These are phyloP conservation scores for Trichoderma sp. DNA, from an alignment of 2,329 filamentous ascomycete species.

Conservation along the genomic window DNA sequence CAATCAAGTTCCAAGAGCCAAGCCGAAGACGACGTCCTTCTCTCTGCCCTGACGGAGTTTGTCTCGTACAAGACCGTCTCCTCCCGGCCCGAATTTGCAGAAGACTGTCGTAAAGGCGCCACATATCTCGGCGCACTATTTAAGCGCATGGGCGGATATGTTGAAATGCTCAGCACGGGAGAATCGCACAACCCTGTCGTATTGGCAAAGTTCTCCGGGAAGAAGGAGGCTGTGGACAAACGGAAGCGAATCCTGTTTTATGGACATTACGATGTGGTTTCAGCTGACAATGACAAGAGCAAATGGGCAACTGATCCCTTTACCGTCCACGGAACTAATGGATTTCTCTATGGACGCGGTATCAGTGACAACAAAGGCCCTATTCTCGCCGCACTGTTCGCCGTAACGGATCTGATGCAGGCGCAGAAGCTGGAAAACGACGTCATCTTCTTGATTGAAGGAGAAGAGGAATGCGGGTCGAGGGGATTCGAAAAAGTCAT, in stretches of 20 bases:
- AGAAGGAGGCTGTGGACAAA: slow-evolving; percentile 59
- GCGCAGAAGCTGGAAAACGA: slow-evolving; percentile 83
- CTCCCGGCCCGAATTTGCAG: slow-evolving; percentile 77
- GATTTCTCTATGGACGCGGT: slow-evolving; percentile 92
- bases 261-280: slow-evolving; percentile 95
- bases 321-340: slow-evolving; percentile 81
- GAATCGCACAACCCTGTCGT: slow-evolving; percentile 88
- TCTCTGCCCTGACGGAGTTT: slow-evolving; percentile 78
- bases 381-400: slow-evolving; percentile 89
- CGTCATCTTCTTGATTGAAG: slow-evolving; percentile 91
- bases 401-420: slow-evolving; percentile 82
- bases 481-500: slow-evolving; percentile 86
- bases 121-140: slow-evolving; percentile 88
- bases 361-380: slow-evolving; percentile 97
- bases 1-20: slow-evolving; percentile 35
- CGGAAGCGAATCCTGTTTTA: slow-evolving; percentile 93
- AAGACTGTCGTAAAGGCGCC: slow-evolving; percentile 89
- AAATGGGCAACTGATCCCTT: slow-evolving; percentile 92
- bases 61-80: slow-evolving; percentile 91
- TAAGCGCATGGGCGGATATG: slow-evolving; percentile 84
- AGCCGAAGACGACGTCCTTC: slow-evolving; percentile 49
- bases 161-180: slow-evolving; percentile 83
- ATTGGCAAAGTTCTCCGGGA: slow-evolving; percentile 81
- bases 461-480: slow-evolving; percentile 93
- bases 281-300: slow-evolving; percentile 75